Evolutionary conservation across 2,329 filamentous ascomycete species (phyloP), one percentile per base, ranked within the genome.

Genomic region (Fonsecaea pugnacius): DNA sequence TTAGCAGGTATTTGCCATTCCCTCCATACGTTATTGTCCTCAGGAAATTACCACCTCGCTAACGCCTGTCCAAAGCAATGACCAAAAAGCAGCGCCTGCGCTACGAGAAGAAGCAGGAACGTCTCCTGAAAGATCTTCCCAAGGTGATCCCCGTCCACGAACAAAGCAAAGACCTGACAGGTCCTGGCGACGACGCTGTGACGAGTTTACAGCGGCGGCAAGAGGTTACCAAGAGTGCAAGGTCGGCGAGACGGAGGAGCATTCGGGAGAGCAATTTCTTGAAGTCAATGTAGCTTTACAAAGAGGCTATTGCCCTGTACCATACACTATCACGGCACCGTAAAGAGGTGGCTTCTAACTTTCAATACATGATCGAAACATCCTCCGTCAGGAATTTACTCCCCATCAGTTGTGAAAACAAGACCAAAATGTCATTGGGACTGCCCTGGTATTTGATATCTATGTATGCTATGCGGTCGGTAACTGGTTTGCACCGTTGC

Each of bases 201-300:
- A 74, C 72, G 52, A 75, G 76, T 66, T 60, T 77, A 32, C 72
- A 75, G 38, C 76, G 78, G 65, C 73, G 78, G 43, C 66, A 71
- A 18, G 76, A 80, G 66, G 75, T 82, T 32, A 80, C 75, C 14
- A 78, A 77, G 73, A 80, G 78, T 67, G 76, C 78, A 27, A 74
- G 80, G 63, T 74, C 74, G 16, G 79, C 79, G 5, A 77, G 80
- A 66, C 75, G 79, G 64, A 81, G 80, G 73, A 73, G 71, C 16
- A 81, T 82, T 59, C 74, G 78, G 66, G 79, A 82, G 66, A 74
- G 74, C 43, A 82, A 82, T 74, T 82, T 80, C 75, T 73, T 82
- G 72, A 77, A 78, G 60, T 78, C 79, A 30, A 74, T 82, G 71
- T 82, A 76, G 73, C 27, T 30, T 30, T 6, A 64, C 27, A 14